A percentile compares a stretch with the other conserved stretches of the same genome.
Conservation (phyloP, 1,139 yeast genomes). For the Saccharomyces pastorianus region DNA sequence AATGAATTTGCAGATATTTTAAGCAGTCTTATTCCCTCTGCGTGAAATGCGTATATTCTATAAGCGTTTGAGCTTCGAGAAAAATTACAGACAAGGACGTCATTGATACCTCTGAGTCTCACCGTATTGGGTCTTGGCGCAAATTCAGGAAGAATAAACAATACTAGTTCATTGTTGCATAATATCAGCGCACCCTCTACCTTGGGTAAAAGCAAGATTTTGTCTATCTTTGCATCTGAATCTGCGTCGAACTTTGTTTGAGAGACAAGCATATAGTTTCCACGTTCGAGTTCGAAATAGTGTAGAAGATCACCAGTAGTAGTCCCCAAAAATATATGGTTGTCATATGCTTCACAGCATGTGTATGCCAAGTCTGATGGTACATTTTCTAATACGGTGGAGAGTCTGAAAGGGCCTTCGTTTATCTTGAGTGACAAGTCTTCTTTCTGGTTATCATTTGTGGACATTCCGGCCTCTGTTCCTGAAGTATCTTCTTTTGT, state of each 20-base stretch:
- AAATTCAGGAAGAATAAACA: constrained; percentile 71
- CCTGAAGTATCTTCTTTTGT: not conserved
- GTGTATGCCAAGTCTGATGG: constrained; percentile 34
- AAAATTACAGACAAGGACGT: constrained; percentile 36
- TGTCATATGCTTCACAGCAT: constrained; percentile 47
- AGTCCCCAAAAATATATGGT: constrained; percentile 74
- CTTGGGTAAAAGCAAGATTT: constrained; percentile 52
- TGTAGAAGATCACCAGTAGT: constrained; percentile 63
- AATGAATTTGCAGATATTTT: constrained; percentile 46
- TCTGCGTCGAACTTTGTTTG: constrained; percentile 40
- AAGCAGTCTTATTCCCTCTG: constrained; percentile 52
- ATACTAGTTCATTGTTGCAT: constrained; percentile 44
- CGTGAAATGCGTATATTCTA: constrained; percentile 50
- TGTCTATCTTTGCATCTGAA: constrained; percentile 40
- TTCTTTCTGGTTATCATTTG: not conserved
- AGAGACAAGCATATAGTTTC: constrained; percentile 54
- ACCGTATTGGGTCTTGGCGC: constrained; percentile 64
- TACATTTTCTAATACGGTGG: constrained; percentile 19
- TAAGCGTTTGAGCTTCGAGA: constrained; percentile 29
- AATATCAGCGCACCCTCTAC: constrained; percentile 55
- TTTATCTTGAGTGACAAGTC: not conserved
- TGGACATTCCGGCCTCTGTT: not conserved
- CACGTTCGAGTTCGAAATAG: constrained; percentile 56
- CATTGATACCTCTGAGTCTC: constrained; percentile 52
- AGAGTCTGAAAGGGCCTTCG: constrained; percentile 18